Conservation (phyloP, 495 filamentous ascomycete genomes). For the Hypoxylon trugodes region DNA sequence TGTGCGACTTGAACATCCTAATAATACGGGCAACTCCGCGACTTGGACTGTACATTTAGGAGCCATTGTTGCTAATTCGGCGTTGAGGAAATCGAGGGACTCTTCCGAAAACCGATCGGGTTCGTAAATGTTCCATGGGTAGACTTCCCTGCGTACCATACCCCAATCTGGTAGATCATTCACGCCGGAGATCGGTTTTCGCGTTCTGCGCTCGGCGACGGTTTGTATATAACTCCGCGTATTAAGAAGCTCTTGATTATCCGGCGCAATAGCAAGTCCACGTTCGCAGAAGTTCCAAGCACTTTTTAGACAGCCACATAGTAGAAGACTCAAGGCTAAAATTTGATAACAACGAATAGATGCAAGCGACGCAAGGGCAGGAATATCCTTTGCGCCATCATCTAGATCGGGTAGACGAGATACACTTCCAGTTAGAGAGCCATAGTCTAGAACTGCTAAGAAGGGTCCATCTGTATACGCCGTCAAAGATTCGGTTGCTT, state of each 20-base stretch:
- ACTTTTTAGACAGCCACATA: conserved; percentile 75
- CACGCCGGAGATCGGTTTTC: conserved; percentile 55
- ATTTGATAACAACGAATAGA: conserved; percentile 63
- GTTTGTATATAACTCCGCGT: conserved; percentile 57
- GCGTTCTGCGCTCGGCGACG: conserved; percentile 53
- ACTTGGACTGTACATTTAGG: conserved; percentile 76
- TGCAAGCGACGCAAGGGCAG: conserved; percentile 50
- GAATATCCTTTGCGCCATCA: conserved; percentile 32
- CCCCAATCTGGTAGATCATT: conserved; percentile 73
- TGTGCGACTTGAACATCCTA: conserved; percentile 54
- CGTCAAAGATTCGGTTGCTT: conserved; percentile 55
- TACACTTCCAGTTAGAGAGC: conserved; percentile 48
- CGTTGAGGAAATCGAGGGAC: conserved; percentile 73
- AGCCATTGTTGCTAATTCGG: conserved; percentile 67
- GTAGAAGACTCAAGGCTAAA: conserved; percentile 66
- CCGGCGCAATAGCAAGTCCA: conserved; percentile 53
- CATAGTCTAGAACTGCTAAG: conserved; percentile 52
- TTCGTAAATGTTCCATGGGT: conserved; percentile 93
- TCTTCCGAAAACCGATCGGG: conserved; percentile 80
- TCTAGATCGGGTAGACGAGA: conserved; percentile 49
- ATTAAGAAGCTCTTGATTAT: conserved; percentile 57
- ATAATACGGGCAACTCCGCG: conserved; percentile 73
- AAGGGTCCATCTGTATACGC: conserved; percentile 41
- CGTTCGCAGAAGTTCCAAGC: conserved; percentile 71
- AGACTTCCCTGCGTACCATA: conserved; percentile 82